phyloP scores from a whole-genome alignment of 805 yeast genomes.

The baker's yeast (Saccharomyces cerevisiae) region DNA sequence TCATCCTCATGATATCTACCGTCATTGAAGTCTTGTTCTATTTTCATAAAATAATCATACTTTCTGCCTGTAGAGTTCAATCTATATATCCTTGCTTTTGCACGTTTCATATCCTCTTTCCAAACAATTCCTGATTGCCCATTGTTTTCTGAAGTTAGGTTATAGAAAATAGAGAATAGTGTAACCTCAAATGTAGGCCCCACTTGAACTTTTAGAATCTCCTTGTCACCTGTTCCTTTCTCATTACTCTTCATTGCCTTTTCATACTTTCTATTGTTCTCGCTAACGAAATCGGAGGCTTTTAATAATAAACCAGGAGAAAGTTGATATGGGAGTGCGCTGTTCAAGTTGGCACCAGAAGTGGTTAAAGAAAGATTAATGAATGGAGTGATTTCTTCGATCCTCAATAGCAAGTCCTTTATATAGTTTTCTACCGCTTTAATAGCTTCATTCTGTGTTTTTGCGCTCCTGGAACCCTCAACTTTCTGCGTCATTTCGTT shows the following conservation, averaged over 20 bases:
- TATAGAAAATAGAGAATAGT: slow-evolving; percentile 55
- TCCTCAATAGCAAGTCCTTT: slow-evolving; percentile 39
- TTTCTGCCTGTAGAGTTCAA: slow-evolving; percentile 3
- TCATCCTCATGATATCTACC: slow-evolving; percentile 61
- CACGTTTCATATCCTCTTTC: slow-evolving; percentile 64
- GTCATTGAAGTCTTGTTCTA: slow-evolving; percentile 58
- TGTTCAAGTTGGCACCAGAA: slow-evolving; percentile 53
- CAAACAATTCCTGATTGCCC: slow-evolving; percentile 43
- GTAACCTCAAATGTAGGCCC: slow-evolving; percentile 57
- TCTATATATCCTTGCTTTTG: slow-evolving; percentile 37
- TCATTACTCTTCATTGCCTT: slow-evolving; percentile 1
- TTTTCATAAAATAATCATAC: slow-evolving; percentile 39
- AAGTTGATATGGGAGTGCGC: slow-evolving; percentile 41
- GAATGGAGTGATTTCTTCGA: slow-evolving; percentile 63
- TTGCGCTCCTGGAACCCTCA: slow-evolving; percentile 24
- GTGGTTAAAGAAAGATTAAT: slow-evolving; percentile 58
- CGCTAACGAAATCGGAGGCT: slow-evolving; percentile 42
- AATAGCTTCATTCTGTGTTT: slow-evolving; percentile 31
- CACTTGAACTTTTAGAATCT: slow-evolving; percentile 29
- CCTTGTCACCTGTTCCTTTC: not conserved
- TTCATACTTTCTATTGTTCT: slow-evolving; percentile 7
- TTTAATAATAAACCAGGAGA: slow-evolving; percentile 63
- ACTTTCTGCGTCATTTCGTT: slow-evolving; percentile 31
- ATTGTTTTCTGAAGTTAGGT: slow-evolving; percentile 34
- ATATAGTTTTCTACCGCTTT: slow-evolving; percentile 44